phyloP scores from a whole-genome alignment of 2,329 filamentous ascomycete species.

The Didymella keratinophila region DNA sequence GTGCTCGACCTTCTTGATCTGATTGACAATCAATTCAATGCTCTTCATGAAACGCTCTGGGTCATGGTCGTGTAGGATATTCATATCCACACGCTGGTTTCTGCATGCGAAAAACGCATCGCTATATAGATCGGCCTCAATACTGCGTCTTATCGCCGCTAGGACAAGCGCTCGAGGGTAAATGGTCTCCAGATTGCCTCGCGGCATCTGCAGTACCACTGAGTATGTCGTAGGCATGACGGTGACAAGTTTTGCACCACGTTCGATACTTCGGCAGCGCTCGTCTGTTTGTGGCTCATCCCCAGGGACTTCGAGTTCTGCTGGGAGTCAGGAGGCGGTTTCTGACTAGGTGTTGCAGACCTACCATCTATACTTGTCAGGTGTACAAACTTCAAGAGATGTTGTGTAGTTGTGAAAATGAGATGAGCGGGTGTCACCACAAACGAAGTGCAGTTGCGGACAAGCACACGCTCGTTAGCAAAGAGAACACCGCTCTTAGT shows the following conservation, averaged over 20 bases:
- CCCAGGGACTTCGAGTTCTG: constrained; percentile 80
- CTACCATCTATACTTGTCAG: constrained; percentile 70
- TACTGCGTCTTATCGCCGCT: constrained; percentile 82
- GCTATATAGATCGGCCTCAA: constrained; percentile 81
- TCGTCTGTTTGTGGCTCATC: constrained; percentile 94
- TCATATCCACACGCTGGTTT: constrained; percentile 95
- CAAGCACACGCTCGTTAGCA: constrained; percentile 75
- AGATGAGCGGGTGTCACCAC: constrained; percentile 81
- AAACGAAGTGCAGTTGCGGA: constrained; percentile 93
- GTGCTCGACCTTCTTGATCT: constrained; percentile 80
- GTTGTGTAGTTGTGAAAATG: constrained; percentile 90
- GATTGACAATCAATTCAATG: constrained; percentile 79
- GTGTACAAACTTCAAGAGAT: constrained; percentile 94
- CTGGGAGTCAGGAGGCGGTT: constrained; percentile 6
- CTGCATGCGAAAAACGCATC: constrained; percentile 87
- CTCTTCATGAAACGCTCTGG: constrained; percentile 83
- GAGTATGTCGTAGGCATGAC: constrained; percentile 88
- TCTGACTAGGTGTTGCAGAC: constrained; percentile 13
- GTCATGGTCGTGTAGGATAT: constrained; percentile 93
- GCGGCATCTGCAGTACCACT: constrained; percentile 90
- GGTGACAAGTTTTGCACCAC: constrained; percentile 84
- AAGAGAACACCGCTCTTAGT: constrained; percentile 80
- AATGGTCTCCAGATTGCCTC: constrained; percentile 94
- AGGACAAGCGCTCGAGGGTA: constrained; percentile 92
- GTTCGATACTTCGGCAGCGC: constrained; percentile 88